Evolutionary conservation across 2,329 filamentous ascomycete genomes (phyloP), one percentile per base, ranked within the genome.

Genomic region (Penicillium psychrosexuale): DNA sequence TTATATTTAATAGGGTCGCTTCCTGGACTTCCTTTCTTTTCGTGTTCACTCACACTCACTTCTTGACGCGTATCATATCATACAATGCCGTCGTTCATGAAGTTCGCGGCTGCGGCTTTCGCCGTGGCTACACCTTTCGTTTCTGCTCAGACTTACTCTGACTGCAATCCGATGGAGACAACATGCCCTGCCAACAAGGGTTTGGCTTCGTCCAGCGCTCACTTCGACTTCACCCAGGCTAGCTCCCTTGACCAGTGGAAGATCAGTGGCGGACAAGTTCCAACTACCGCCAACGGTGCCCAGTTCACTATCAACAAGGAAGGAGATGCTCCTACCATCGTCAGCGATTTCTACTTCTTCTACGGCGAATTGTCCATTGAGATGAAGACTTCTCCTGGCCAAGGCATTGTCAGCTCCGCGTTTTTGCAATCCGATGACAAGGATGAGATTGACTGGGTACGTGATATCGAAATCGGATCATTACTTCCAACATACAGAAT

Each of bases 371-470:
- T 96, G 69, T 88, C 94, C 61, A 84, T 96, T 61, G 86, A 84
- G 47, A 82, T 97, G 80, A 91, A 94, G 76, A 85, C 90, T 34
- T 90, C 94, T 15, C 88, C 90, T 0, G 94, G 94, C 3, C 84
- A 83, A 24, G 94, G 94, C 62, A 95, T 99, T 65, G 92, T 99
- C 63, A 96, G 90, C 74, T 93, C 90, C 31, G 81, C 95, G 34
- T 91, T 99, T 13, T 79, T 99, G 59, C 86, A 96, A 75, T 97
- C 92, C n/a, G 92, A 97, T 73, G 84, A 84, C 67, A 84, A 96
- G 36, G 94, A 99, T 75, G 94, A 99, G 78, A 93, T 99, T 68
- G 94, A 99, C 74, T 89, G 94, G 79, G 94, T 97, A 77, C 92
- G 91, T 89, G 80, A 95, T 43, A 13, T 24, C 13, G n/a, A 45